Percentiles rank a stretch among this genome's conserved stretches.
Conservation (phyloP, 2,329 filamentous ascomycete species). For the Chrysosporium keratinophilum region DNA sequence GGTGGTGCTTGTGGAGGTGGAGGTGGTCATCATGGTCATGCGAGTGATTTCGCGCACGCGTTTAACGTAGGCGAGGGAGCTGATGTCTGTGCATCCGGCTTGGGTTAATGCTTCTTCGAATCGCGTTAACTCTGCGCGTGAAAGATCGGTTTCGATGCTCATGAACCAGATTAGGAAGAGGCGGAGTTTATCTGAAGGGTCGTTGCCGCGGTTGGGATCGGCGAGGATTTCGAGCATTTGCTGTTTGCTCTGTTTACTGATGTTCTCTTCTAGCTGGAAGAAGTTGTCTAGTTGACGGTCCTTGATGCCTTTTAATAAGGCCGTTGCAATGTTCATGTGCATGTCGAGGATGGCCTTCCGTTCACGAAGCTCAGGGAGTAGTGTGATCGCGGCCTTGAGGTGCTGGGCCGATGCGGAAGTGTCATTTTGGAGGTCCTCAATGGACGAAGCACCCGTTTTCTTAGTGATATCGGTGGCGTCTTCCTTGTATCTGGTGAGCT, state of each 20-base stretch:
- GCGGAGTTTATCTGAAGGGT: conserved; percentile 79
- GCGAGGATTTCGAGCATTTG: conserved; percentile 83
- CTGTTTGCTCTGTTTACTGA: conserved; percentile 79
- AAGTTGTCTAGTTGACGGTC: conserved; percentile 91
- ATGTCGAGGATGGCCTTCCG: conserved; percentile 89
- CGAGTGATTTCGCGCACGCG: conserved; percentile 89
- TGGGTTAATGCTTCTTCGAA: conserved; percentile 75
- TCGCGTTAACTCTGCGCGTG: conserved; percentile 67
- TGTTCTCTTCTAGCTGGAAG: conserved; percentile 87
- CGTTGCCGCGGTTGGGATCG: conserved; percentile 67
- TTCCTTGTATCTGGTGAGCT: conserved; percentile 89
- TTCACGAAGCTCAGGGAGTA: conserved; percentile 83
- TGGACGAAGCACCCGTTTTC: conserved; percentile 83
- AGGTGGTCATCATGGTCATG: conserved; percentile 94
- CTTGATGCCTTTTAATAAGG: conserved; percentile 72
- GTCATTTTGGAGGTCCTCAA: conserved; percentile 88
- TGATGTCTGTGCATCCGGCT: conserved; percentile 61
- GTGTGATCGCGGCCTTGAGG: conserved; percentile 86
- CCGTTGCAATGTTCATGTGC: conserved; percentile 97
- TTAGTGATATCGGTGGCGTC: conserved; percentile 89
- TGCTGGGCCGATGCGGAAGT: conserved; percentile 83
- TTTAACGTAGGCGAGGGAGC: conserved; percentile 72
- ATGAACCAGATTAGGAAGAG: conserved; percentile 96
- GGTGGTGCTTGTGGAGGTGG: conserved; percentile 46
- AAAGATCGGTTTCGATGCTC: conserved; percentile 82